These are phyloP conservation scores for Geosiphon pyriformis DNA, from an alignment of 192 early-diverging fungal species.

Conservation along the genomic window DNA sequence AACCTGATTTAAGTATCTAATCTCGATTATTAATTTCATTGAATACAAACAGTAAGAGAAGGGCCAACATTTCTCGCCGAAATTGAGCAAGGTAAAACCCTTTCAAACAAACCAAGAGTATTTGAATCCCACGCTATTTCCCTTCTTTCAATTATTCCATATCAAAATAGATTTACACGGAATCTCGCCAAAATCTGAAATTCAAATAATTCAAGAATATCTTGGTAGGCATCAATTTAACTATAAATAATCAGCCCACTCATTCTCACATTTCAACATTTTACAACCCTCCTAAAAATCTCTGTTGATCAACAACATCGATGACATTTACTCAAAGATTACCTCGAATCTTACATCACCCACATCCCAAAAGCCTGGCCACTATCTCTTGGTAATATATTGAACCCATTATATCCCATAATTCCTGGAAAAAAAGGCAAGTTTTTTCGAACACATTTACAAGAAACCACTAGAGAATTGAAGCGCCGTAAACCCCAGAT, in stretches of 20 bases:
- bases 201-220: conserved; percentile 35
- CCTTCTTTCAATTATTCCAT: too few species aligned
- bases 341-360: too few species aligned
- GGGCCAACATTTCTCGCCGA: conserved; percentile 60
- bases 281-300: too few species aligned
- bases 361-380: background rate
- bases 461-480: background rate
- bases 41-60: conserved; percentile 45
- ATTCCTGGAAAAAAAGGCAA: background rate
- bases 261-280: background rate
- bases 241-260: background rate
- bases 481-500: too few species aligned
- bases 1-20: too few species aligned
- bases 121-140: too few species aligned
- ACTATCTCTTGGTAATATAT: background rate
- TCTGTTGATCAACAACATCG: too few species aligned
- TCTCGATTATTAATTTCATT: too few species aligned
- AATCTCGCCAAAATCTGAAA: conserved; percentile 27
- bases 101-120: too few species aligned
- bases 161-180: conserved; percentile 29
- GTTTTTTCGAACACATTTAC: background rate
- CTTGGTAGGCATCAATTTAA: conserved; percentile 27
- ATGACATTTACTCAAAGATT: too few species aligned
- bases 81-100: conserved; percentile 47
- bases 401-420: background rate